Evolutionary conservation across 106 monocot genomes (phyloP).

Genomic region (Agapanthus africanus): DNA sequence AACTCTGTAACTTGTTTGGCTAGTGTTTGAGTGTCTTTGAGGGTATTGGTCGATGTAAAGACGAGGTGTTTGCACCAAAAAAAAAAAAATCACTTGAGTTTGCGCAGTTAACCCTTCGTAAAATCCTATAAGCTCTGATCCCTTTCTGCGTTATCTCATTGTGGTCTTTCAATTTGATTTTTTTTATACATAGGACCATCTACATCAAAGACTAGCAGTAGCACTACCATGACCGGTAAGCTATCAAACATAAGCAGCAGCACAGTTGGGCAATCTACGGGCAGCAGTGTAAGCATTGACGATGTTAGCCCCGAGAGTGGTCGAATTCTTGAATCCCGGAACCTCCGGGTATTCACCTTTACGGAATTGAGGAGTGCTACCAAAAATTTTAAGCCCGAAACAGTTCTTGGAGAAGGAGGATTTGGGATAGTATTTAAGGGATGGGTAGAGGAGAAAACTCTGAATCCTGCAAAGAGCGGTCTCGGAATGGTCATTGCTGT

Average conservation of each 20-base stretch:
- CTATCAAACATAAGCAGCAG: constrained; percentile 30
- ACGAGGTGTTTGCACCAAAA: too few relatives aligned
- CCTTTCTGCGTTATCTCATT: background rate
- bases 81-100: too few relatives aligned
- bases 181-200: background rate
- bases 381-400: constrained; percentile 44
- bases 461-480: constrained; percentile 33
- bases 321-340: constrained; percentile 31
- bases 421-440: constrained; percentile 63
- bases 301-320: constrained; percentile 23
- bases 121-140: too few relatives aligned
- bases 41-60: too few relatives aligned
- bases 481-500: constrained; percentile 46
- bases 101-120: too few relatives aligned
- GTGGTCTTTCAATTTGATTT: too few relatives aligned
- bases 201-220: constrained; percentile 22
- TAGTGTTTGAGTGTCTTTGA: too few relatives aligned
- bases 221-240: constrained; percentile 21
- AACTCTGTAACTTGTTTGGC: too few relatives aligned
- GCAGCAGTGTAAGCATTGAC: constrained; percentile 17
- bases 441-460: constrained; percentile 53
- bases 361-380: constrained; percentile 40
- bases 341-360: constrained; percentile 36
- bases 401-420: constrained; percentile 50
- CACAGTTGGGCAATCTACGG: constrained; percentile 26